These are phyloP conservation scores for Rhodotorula paludigena DNA, from an alignment of 768 basidiomycete species.

Conservation along the genomic window DNA sequence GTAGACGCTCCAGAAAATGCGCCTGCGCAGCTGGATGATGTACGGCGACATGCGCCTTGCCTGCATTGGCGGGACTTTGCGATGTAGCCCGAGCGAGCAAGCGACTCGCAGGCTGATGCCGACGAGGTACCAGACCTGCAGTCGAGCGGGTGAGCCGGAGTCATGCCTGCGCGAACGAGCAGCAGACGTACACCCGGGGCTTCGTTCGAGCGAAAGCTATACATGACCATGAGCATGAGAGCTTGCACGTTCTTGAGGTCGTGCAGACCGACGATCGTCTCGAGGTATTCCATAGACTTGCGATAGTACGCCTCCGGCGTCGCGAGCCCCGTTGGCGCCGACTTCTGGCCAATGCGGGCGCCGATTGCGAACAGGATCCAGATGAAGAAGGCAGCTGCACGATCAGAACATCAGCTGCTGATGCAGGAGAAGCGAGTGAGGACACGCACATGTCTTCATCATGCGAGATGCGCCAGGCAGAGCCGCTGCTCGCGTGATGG, in stretches of 20 bases:
- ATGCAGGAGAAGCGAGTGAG: too few species aligned
- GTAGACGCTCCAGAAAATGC: constrained; percentile 44
- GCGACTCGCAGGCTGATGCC: constrained; percentile 42
- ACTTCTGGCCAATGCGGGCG: constrained; percentile 35
- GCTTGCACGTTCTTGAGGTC: constrained; percentile 44
- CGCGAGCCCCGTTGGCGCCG: constrained; percentile 31
- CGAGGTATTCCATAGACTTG: constrained; percentile 43
- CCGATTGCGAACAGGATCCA: constrained; percentile 33
- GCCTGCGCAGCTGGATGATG: constrained; percentile 36
- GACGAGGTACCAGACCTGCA: constrained; percentile 40
- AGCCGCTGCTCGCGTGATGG: constrained; percentile 4
- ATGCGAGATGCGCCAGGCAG: constrained; percentile 5
- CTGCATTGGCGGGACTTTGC: constrained; percentile 7
- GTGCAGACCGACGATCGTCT: constrained; percentile 42
- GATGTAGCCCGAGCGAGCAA: constrained; percentile 42
- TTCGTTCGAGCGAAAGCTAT: constrained; percentile 3
- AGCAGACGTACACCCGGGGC: constrained; percentile 7
- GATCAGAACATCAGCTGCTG: too few species aligned
- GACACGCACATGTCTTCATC: constrained; percentile 7
- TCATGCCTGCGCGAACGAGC: too few species aligned
- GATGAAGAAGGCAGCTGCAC: constrained; percentile 31
- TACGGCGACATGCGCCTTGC: constrained; percentile 16
- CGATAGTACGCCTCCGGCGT: constrained; percentile 43
- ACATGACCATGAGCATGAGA: constrained; percentile 39
- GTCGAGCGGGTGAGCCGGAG: neutral